These are phyloP conservation scores for Eragrostis tef DNA, from an alignment of 202 grass and related monocot genomes.

Conservation along the genomic window DNA sequence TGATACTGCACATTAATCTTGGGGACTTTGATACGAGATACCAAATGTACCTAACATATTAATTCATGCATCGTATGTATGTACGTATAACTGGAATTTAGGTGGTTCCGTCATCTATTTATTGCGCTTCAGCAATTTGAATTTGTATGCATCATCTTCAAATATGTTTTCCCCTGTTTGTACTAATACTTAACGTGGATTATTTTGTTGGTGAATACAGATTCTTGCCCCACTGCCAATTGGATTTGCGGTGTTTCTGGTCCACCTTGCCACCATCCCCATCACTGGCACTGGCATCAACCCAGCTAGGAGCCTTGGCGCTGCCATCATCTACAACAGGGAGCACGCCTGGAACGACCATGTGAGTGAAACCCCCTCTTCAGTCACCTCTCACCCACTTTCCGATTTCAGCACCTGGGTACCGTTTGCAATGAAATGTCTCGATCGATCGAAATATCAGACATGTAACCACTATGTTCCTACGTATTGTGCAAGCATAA, in stretches of 20 bases:
- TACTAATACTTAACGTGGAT: constrained; percentile 3
- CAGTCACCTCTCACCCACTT: constrained; percentile 34
- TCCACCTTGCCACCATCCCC: constrained; percentile 94
- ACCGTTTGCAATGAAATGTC: not conserved
- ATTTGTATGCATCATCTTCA: not conserved
- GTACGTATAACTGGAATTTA: constrained; percentile 1
- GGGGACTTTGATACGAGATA: not conserved
- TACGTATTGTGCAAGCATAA: constrained; percentile 6
- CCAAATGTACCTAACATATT: constrained; percentile 1
- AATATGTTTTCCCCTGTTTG: not conserved
- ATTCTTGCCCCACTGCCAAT: constrained; percentile 91
- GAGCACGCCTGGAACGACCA: constrained; percentile 80
- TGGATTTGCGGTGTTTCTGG: constrained; percentile 92
- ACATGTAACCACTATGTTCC: not conserved
- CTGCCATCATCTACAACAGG: constrained; percentile 93
- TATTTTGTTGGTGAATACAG: constrained; percentile 50
- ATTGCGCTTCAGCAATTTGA: not conserved
- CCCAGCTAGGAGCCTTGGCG: constrained; percentile 90
- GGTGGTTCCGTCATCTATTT: not conserved
- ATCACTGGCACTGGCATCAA: constrained; percentile 98
- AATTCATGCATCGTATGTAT: not conserved
- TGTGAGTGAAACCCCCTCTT: constrained; percentile 55
- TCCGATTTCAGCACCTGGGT: constrained; percentile 23
- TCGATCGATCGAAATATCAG: constrained; percentile 9
- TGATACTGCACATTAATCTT: not conserved